A percentile compares a stretch with the other conserved stretches of the same genome.
Conservation (phyloP, 2,329 filamentous ascomycete species). For the Exophiala xenobiotica region DNA sequence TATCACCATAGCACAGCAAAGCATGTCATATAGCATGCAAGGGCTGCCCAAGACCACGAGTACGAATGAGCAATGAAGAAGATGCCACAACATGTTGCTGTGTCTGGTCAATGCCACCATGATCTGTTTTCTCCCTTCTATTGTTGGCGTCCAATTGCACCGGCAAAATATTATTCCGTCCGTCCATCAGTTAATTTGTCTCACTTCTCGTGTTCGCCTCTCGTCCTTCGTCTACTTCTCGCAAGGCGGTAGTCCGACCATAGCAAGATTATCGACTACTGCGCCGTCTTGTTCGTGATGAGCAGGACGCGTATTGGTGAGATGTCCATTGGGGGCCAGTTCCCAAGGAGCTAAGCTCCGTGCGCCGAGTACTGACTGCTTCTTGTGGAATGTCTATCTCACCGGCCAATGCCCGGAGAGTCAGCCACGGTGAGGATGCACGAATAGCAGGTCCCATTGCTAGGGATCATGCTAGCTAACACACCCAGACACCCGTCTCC, state of each 20-base stretch:
- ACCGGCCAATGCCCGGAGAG: slow-evolving; percentile 17
- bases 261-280: neutral
- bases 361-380: neutral
- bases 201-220: neutral
- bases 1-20: neutral
- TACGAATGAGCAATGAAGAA: too few relatives aligned
- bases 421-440: neutral
- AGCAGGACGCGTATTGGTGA: too few relatives aligned
- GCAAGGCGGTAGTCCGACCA: neutral
- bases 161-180: neutral
- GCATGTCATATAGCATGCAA: neutral
- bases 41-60: neutral
- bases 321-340: too few relatives aligned
- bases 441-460: slow-evolving; percentile 5
- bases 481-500: neutral
- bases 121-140: too few relatives aligned
- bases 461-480: slow-evolving; percentile 9
- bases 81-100: too few relatives aligned
- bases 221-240: neutral
- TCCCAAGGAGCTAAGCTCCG: too few relatives aligned
- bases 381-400: slow-evolving; percentile 5
- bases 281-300: too few relatives aligned
- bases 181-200: neutral
- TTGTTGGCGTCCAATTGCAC: neutral
- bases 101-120: neutral